These are phyloP conservation scores for Aegilops longissima DNA, from an alignment of 176 grass and related monocot genomes.

Conservation along the genomic window DNA sequence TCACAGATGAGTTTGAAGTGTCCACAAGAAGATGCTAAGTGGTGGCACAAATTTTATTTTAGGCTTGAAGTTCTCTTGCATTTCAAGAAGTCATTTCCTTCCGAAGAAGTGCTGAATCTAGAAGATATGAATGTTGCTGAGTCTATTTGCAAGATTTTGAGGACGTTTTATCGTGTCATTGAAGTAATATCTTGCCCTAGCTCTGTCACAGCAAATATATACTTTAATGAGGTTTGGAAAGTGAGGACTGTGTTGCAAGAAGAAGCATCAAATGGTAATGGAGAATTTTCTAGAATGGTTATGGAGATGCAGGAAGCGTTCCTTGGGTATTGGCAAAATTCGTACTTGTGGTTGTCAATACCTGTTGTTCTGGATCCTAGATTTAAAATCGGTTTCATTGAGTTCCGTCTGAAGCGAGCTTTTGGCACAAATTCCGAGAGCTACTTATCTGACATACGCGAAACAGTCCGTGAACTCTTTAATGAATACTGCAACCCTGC, in stretches of 20 bases:
- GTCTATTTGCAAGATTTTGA: constrained; percentile 50
- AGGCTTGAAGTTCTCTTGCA: constrained; percentile 55
- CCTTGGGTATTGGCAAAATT: constrained; percentile 42
- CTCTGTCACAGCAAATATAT: constrained; percentile 41
- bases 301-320: constrained; percentile 41
- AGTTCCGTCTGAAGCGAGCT: constrained; percentile 53
- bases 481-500: constrained; percentile 39
- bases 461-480: constrained; percentile 42
- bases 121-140: constrained; percentile 40
- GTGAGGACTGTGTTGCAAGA: constrained; percentile 53
- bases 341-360: constrained; percentile 48
- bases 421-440: constrained; percentile 34
- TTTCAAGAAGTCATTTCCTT: constrained; percentile 53
- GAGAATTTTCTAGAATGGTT: constrained; percentile 28
- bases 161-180: constrained; percentile 49
- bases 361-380: constrained; percentile 60
- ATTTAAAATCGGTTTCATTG: constrained; percentile 57
- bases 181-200: constrained; percentile 40
- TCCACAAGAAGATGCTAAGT: constrained; percentile 50
- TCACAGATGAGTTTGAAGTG: constrained; percentile 56
- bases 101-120: constrained; percentile 29
- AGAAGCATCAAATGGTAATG: constrained; percentile 37
- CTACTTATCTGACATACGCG: constrained; percentile 36
- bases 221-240: constrained; percentile 65
- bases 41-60: constrained; percentile 55